A percentile compares a stretch with the other conserved stretches of the same genome.
Evolutionary conservation across 768 basidiomycete species (phyloP).

Genomic region (Rhodosporidiobolus sp.): DNA sequence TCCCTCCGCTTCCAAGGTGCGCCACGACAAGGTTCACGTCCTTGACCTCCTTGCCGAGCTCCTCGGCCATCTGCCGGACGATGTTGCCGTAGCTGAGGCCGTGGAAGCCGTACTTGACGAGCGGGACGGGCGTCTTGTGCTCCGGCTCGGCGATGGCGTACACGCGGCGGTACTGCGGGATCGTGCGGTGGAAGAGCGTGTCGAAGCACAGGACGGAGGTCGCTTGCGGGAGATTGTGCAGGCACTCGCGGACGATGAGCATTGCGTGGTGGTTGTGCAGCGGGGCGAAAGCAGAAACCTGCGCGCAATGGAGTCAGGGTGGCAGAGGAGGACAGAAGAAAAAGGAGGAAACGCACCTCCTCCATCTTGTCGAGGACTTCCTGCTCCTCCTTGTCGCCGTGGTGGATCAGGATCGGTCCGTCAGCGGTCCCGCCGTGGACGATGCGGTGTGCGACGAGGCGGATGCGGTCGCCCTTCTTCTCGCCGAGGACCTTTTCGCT

Average conservation of each 20-base stretch:
- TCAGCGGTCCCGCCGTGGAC: constrained; percentile 82
- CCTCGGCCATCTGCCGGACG: constrained; percentile 60
- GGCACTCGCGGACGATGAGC: constrained; percentile 55
- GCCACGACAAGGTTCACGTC: constrained; percentile 72
- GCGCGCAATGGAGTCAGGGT: background rate
- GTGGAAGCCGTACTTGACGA: constrained; percentile 90
- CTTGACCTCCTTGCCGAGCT: constrained; percentile 58
- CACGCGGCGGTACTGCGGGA: constrained; percentile 71
- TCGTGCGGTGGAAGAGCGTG: constrained; percentile 73
- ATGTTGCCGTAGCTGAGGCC: constrained; percentile 64
- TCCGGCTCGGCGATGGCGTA: constrained; percentile 68
- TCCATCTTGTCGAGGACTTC: constrained; percentile 58
- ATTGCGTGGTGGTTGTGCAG: constrained; percentile 52
- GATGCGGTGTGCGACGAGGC: constrained; percentile 68
- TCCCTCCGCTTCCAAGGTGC: constrained; percentile 89
- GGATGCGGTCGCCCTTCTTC: constrained; percentile 48
- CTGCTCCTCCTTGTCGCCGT: constrained; percentile 68
- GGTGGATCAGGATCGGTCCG: constrained; percentile 66
- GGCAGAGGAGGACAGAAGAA: constrained; percentile 58
- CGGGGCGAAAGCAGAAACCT: background rate
- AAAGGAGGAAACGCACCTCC: constrained; percentile 27
- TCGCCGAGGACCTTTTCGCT: constrained; percentile 49
- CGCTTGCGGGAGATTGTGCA: constrained; percentile 63
- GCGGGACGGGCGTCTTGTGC: constrained; percentile 61
- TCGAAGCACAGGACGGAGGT: constrained; percentile 82